phyloP scores from a whole-genome alignment of 2,329 filamentous ascomycete species.

The Ophiocordyceps camponoti-rufipedis region DNA sequence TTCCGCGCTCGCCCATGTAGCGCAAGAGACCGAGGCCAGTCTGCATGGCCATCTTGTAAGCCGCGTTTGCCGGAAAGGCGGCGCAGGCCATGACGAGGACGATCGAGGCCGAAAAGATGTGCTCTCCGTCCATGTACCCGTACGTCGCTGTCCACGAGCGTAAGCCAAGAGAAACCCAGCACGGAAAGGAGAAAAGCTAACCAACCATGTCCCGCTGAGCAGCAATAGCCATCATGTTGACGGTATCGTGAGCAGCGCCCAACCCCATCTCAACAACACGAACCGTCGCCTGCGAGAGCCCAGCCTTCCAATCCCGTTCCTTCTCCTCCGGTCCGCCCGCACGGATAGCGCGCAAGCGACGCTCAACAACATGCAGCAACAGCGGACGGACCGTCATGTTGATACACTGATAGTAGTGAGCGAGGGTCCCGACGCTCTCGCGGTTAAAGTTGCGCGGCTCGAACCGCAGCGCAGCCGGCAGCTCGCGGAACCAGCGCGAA shows the following conservation, averaged over 20 bases:
- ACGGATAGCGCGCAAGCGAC: conserved; percentile 16
- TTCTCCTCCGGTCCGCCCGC: conserved; percentile 8
- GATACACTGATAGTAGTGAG: conserved; percentile 39
- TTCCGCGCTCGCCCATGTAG: neutral
- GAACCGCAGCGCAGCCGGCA: conserved; percentile 28
- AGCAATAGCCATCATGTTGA: conserved; percentile 7
- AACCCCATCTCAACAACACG: conserved; percentile 34
- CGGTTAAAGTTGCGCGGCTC: conserved; percentile 28
- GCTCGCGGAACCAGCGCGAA: conserved; percentile 27
- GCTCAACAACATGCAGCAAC: conserved; percentile 33
- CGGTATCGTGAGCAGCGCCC: conserved; percentile 25
- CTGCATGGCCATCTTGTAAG: neutral
- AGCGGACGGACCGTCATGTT: conserved; percentile 37
- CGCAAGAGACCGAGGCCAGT: neutral
- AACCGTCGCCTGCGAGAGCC: conserved; percentile 27
- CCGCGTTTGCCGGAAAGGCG: neutral
- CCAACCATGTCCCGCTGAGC: conserved; percentile 22
- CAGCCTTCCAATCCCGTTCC: conserved; percentile 16
- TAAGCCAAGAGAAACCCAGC: neutral
- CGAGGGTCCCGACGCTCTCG: conserved; percentile 30
- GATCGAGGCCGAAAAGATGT: conserved; percentile 15
- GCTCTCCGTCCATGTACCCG: conserved; percentile 3
- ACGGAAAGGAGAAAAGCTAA: conserved; percentile 6
- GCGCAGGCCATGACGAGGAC: conserved; percentile 9
- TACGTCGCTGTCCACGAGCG: neutral